phyloP scores from a whole-genome alignment of 2,329 filamentous ascomycete species.

The Chaetomium strumarium region DNA sequence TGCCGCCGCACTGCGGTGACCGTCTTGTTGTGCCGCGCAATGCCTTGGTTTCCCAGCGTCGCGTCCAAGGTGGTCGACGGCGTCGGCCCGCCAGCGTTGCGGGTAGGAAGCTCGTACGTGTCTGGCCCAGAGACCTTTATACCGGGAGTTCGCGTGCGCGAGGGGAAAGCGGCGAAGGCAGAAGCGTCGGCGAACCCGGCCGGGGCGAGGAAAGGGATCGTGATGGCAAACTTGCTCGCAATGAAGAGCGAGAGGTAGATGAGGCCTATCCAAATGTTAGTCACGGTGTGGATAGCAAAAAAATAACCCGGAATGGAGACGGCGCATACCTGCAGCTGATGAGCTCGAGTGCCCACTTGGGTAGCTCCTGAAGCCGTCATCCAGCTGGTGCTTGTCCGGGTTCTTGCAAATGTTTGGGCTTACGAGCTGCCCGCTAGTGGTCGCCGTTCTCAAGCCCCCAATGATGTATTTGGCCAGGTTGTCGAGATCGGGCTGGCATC shows the following conservation, averaged over 20 bases:
- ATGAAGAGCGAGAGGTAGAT: conserved; percentile 85
- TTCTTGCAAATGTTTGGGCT: conserved; percentile 70
- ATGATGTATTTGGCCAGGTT: conserved; percentile 57
- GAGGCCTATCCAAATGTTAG: conserved; percentile 53
- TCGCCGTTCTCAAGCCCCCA: conserved; percentile 51
- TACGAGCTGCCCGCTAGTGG: conserved; percentile 61
- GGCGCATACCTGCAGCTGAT: conserved; percentile 41
- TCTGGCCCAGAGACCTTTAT: conserved; percentile 33
- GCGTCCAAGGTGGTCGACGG: conserved; percentile 27
- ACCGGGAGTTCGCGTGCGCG: conserved; percentile 53
- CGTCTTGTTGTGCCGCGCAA: conserved; percentile 32
- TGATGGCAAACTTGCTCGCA: conserved; percentile 73
- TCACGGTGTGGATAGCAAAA: background rate
- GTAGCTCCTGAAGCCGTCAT: conserved; percentile 83
- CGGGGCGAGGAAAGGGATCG: conserved; percentile 60
- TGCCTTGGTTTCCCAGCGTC: conserved; percentile 25
- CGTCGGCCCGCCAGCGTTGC: conserved; percentile 21
- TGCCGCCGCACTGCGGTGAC: conserved; percentile 57
- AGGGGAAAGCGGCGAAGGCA: conserved; percentile 65
- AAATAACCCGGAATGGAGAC: background rate
- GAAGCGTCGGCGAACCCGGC: conserved; percentile 39
- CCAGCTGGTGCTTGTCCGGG: conserved; percentile 51
- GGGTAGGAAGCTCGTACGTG: conserved; percentile 28
- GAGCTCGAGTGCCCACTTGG: conserved; percentile 60
- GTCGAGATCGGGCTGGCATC: conserved; percentile 69